These are phyloP conservation scores for Serpula lacrymans DNA, from an alignment of 768 basidiomycete species.

Conservation along the genomic window DNA sequence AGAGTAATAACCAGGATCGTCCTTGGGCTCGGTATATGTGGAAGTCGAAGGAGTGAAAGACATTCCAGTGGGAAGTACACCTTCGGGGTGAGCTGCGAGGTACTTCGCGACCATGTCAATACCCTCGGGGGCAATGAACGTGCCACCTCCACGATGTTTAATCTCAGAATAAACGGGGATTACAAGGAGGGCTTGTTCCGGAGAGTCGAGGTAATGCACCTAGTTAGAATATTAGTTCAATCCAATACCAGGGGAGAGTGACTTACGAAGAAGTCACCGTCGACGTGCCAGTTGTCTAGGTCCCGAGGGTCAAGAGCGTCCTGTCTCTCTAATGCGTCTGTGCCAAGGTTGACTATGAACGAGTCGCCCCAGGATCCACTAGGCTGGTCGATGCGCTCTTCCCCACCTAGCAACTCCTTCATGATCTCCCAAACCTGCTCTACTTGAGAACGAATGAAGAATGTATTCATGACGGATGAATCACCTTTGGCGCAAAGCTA, in stretches of 20 bases:
- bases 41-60: slow-evolving; percentile 46
- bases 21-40: slow-evolving; percentile 28
- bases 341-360: slow-evolving; percentile 63
- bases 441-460: not conserved
- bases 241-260: slow-evolving; percentile 8
- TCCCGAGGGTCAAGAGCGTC: slow-evolving; percentile 35
- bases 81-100: slow-evolving; percentile 50
- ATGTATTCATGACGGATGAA: too few relatives aligned
- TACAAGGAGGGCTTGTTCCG: slow-evolving; percentile 62
- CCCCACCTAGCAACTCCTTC: slow-evolving; percentile 58
- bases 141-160: slow-evolving; percentile 50
- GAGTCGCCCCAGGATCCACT: slow-evolving; percentile 54
- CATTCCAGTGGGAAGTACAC: slow-evolving; percentile 42
- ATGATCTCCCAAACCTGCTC: slow-evolving; percentile 57
- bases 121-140: slow-evolving; percentile 58
- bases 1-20: slow-evolving; percentile 43
- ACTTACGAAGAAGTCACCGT: slow-evolving; percentile 56
- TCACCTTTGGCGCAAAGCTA: slow-evolving; percentile 51
- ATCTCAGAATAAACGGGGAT: slow-evolving; percentile 63
- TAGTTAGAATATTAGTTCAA: too few relatives aligned
- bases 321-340: slow-evolving; percentile 35
- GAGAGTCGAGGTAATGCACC: slow-evolving; percentile 63
- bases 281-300: slow-evolving; percentile 63
- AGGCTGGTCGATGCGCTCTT: slow-evolving; percentile 51
- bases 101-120: slow-evolving; percentile 47